Base-by-base conservation (phyloP, 1,139 yeast species). In the Saccharomyces pastorianus region DNA sequence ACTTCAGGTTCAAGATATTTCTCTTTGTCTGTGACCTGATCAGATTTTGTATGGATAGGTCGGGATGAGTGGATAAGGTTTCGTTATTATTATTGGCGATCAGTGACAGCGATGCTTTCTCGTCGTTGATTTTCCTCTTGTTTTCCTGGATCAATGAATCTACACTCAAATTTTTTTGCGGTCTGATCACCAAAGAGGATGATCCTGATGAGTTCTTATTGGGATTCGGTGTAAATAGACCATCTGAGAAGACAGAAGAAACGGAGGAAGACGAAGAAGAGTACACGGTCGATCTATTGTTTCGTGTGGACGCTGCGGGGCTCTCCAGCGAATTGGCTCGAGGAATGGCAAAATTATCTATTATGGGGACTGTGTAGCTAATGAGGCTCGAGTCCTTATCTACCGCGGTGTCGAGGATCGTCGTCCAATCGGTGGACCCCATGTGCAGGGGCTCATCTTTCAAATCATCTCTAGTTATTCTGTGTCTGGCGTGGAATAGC, bases 71-170 rank as follows among this genome's bases (percentile, higher is more conserved):
- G 7, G 7, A 38, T n/a, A 38, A 5, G 25, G 25, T 38, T 14
- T 49, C 51, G n/a, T 17, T 27, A 3, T 46, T 46, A 32, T 46
- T 38, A 31, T 26, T 41, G 20, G 49, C 11, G 28, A 50, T 38
- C 13, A 51, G 27, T 17, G 46, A 38, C 26, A 51, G 34, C 34
- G 49, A 46, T 13, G 34, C 53, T 9, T 31, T 29, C 23, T 44
- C 42, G 11, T 31, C 27, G 4, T 27, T 23, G 31, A 51, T 51
- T 34, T 34, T 41, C 47, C 34, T 32, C 9, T 51, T 51, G 9
- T 51, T 51, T 42, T 51, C 53, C 49, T 47, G 49, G 3, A 51
- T 51, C 46, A 51, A 29, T 6, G 53, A 51, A 34, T 51, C 53
- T 11, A 46, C 49, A 27, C 53, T 46, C 20, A 46, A 13, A 27